phyloP scores from a whole-genome alignment of 1,284 basidiomycete genomes.

The Puccinia hordei region DNA sequence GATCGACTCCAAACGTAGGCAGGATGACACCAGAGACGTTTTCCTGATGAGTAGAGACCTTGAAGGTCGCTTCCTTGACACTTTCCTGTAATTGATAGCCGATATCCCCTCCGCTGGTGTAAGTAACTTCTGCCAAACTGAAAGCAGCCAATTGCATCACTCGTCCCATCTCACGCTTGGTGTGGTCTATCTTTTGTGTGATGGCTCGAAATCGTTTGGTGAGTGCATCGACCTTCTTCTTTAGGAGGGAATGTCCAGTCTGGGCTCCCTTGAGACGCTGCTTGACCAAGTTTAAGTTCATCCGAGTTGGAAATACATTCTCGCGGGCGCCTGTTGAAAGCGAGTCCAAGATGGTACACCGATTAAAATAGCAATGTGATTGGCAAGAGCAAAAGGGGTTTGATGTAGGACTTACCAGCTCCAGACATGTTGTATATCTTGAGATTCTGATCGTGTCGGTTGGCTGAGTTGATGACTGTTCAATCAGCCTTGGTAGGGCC shows the following conservation, averaged over 20 bases:
- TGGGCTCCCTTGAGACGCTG: constrained; percentile 91
- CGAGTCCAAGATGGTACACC: not conserved
- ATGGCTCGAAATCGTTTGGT: constrained; percentile 75
- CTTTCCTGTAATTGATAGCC: constrained; percentile 85
- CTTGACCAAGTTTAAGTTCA: constrained; percentile 82
- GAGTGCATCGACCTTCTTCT: constrained; percentile 95
- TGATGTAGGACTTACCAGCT: constrained; percentile 14
- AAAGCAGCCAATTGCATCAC: constrained; percentile 99
- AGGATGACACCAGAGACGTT: constrained; percentile 98
- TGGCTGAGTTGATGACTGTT: not conserved
- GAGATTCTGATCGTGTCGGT: not conserved
- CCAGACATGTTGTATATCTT: constrained; percentile 25
- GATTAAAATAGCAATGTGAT: too few relatives aligned
- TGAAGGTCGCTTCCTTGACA: constrained; percentile 75
- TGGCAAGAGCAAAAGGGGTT: too few relatives aligned
- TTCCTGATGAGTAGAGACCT: constrained; percentile 92
- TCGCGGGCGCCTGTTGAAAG: constrained; percentile 30
- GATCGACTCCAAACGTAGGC: constrained; percentile 89
- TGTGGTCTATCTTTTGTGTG: constrained; percentile 71
- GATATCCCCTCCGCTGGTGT: constrained; percentile 89
- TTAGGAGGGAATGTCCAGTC: constrained; percentile 84
- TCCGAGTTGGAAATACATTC: constrained; percentile 57
- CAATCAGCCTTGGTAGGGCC: too few relatives aligned
- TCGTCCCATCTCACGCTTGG: constrained; percentile 97
- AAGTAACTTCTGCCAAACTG: constrained; percentile 96